Conservation (phyloP, 2,329 filamentous ascomycete species). For the Nigrospora oryzae region DNA sequence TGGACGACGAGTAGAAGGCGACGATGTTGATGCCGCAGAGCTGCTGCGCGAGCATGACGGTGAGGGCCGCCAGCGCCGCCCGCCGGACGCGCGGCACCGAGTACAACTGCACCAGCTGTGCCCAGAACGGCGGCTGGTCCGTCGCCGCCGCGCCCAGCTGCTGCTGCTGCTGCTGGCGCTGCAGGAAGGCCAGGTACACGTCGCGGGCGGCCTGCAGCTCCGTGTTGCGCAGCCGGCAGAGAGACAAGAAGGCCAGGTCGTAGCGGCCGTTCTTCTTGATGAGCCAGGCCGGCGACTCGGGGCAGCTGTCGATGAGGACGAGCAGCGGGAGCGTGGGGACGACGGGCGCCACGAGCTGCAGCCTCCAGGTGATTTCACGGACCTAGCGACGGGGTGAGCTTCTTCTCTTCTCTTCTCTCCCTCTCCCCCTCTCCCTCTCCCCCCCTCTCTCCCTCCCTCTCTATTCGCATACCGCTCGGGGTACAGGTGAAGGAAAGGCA, state of each 20-base stretch:
- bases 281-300: conserved; percentile 54
- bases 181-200: conserved; percentile 46
- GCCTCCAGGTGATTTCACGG: conserved; percentile 51
- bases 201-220: conserved; percentile 54
- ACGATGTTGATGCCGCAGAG: conserved; percentile 47
- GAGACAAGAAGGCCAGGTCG: conserved; percentile 44
- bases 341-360: conserved; percentile 57
- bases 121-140: neutral
- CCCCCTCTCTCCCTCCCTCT: too few relatives aligned
- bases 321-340: conserved; percentile 56
- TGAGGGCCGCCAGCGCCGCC: conserved; percentile 58
- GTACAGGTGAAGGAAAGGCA: neutral
- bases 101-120: conserved; percentile 35
- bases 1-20: conserved; percentile 37
- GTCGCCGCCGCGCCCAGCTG: too few relatives aligned
- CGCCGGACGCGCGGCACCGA: conserved; percentile 48
- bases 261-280: conserved; percentile 50
- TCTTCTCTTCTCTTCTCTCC: too few relatives aligned
- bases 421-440: too few relatives aligned
- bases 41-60: conserved; percentile 60
- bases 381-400: conserved; percentile 6
- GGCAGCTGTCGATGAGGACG: conserved; percentile 49
- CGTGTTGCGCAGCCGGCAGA: conserved; percentile 48
- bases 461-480: too few relatives aligned
- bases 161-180: conserved; percentile 25